Evolutionary conservation across 352 stramenopile genomes (phyloP).

Genomic region (Globisporangium okanoganense): DNA sequence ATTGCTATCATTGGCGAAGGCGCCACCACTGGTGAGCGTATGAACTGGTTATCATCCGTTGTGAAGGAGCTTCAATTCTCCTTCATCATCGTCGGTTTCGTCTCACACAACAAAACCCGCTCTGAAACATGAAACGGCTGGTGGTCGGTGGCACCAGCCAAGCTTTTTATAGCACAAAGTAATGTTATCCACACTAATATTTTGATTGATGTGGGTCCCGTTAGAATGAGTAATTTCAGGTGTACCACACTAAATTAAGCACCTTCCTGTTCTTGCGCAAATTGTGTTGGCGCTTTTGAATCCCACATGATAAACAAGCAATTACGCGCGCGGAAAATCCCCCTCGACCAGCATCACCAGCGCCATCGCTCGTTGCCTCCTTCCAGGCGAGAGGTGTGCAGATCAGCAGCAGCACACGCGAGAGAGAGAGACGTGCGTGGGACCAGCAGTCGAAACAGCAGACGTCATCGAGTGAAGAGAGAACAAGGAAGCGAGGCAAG

Average conservation of each 20-base stretch:
- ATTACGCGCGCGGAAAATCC: conserved; percentile 5
- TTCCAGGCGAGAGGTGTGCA: not conserved
- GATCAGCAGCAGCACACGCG: not conserved
- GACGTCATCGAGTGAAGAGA: not conserved
- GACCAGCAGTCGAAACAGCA: not conserved
- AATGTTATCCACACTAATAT: not conserved
- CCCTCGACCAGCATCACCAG: not conserved
- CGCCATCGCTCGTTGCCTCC: not conserved
- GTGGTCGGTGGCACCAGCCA: not conserved
- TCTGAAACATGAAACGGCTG: conserved; percentile 4
- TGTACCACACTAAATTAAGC: not conserved
- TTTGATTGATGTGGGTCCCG: no score
- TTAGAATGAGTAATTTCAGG: not conserved
- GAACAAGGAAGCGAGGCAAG: not conserved
- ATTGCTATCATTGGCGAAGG: no score
- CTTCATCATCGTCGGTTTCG: not conserved
- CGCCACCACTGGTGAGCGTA: not conserved
- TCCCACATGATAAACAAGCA: not conserved
- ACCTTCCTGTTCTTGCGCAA: not conserved
- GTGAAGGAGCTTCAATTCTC: not conserved
- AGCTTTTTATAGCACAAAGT: not conserved
- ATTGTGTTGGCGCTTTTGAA: conserved; percentile 2
- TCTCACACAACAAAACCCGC: not conserved
- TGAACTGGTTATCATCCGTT: not conserved
- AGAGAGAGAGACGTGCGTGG: not conserved